Percentiles rank a stretch among this genome's conserved stretches.
phyloP scores from a whole-genome alignment of 139 green algal species.

The Closterium sp. region DNA sequence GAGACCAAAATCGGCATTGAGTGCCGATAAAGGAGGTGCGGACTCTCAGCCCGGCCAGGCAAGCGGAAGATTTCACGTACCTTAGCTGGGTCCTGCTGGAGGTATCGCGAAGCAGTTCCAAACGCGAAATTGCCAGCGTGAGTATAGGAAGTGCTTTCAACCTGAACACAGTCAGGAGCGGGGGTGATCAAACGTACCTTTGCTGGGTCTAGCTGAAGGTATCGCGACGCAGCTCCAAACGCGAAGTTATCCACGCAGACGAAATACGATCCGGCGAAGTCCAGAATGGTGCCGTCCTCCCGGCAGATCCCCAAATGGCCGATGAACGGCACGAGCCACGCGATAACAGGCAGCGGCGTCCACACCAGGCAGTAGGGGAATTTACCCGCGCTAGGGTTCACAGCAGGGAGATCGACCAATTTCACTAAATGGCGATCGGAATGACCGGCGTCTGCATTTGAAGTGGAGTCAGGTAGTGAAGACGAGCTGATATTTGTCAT shows the following conservation, averaged over 20 bases:
- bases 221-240: conserved; percentile 37
- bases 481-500: neutral
- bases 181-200: conserved; percentile 3
- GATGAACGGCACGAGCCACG: conserved; percentile 48
- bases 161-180: neutral
- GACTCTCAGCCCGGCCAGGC: too few relatives aligned
- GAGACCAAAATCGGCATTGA: neutral
- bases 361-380: conserved; percentile 49
- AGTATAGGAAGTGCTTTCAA: neutral
- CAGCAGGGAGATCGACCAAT: neutral
- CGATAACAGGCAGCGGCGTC: conserved; percentile 45
- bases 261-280: conserved; percentile 51
- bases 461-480: neutral
- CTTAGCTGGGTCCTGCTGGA: conserved; percentile 32
- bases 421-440: neutral
- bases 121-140: conserved; percentile 45
- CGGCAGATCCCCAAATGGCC: conserved; percentile 48
- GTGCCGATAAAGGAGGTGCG: neutral
- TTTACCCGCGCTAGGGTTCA: conserved; percentile 18
- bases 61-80: neutral
- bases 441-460: neutral
- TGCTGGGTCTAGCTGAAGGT: conserved; percentile 38
- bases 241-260: conserved; percentile 48
- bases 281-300: conserved; percentile 45
- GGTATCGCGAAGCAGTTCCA: conserved; percentile 30